Conservation (phyloP, 1,139 yeast species). For the Candida buenavistaensis region DNA sequence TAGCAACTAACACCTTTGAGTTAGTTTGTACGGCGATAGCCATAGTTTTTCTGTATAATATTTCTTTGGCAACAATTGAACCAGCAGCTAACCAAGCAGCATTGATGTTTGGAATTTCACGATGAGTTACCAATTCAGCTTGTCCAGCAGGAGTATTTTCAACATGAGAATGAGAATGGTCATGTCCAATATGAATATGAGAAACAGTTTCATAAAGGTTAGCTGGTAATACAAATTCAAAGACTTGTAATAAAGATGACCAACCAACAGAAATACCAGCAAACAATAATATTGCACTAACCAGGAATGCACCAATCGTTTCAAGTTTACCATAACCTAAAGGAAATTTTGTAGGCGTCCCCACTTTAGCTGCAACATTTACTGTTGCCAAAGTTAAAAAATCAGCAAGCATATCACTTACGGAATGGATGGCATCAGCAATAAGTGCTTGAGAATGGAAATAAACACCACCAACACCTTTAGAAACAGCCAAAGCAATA, state of each 20-base stretch:
- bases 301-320: conserved; percentile 87
- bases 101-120: conserved; percentile 67
- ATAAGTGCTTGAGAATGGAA: conserved; percentile 93
- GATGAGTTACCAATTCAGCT: conserved; percentile 11
- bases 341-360: conserved; percentile 64
- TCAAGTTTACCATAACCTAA: conserved; percentile 92
- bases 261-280: conserved; percentile 95
- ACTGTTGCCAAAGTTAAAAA: conserved; percentile 87
- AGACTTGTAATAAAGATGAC: conserved; percentile 71
- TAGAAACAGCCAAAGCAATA: conserved; percentile 80
- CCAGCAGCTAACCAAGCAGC: conserved; percentile 97
- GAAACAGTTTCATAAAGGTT: conserved; percentile 41
- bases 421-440: conserved; percentile 93
- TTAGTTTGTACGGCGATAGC: conserved; percentile 73
- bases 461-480: conserved; percentile 83
- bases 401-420: conserved; percentile 88
- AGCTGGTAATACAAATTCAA: conserved; percentile 67
- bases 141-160: conserved; percentile 35
- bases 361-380: conserved; percentile 68
- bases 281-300: conserved; percentile 73
- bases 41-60: conserved; percentile 80
- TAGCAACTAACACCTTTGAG: conserved; percentile 89
- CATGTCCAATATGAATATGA: conserved; percentile 53
- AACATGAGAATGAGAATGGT: conserved; percentile 43
- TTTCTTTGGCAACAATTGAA: conserved; percentile 81